Percentiles rank a stretch among this genome's conserved stretches.
Conservation (phyloP, 495 filamentous ascomycete species). For the Astrothelium subdiscretum region DNA sequence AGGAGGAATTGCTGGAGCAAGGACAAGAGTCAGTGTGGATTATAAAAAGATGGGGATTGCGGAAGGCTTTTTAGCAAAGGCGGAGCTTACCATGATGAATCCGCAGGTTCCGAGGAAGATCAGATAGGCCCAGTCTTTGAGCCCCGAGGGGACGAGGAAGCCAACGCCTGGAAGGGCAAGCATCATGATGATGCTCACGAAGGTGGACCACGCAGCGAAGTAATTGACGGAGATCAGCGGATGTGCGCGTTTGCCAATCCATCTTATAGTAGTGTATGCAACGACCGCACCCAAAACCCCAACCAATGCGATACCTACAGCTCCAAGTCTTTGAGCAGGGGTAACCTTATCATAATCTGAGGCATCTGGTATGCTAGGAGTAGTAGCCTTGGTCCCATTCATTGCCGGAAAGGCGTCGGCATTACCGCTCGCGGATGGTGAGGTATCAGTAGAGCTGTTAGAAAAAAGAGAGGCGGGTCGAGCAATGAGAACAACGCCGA, state of each 20-base stretch:
- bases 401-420: conserved; percentile 26
- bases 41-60: background rate
- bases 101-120: conserved; percentile 60
- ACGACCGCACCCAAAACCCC: conserved; percentile 70
- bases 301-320: conserved; percentile 61
- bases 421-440: conserved; percentile 21
- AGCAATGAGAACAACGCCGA: conserved; percentile 78
- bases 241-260: conserved; percentile 76
- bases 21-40: background rate
- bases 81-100: conserved; percentile 51
- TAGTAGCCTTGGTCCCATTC: conserved; percentile 18
- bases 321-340: conserved; percentile 55
- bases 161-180: conserved; percentile 38
- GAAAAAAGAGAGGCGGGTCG: conserved; percentile 50
- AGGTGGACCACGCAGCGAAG: conserved; percentile 58
- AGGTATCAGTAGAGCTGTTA: conserved; percentile 5
- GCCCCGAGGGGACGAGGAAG: conserved; percentile 50
- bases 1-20: conserved; percentile 56
- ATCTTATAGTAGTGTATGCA: conserved; percentile 70
- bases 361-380: conserved; percentile 12
- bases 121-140: conserved; percentile 60
- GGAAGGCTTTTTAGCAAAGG: background rate
- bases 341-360: conserved; percentile 35
- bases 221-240: conserved; percentile 80
- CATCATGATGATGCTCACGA: conserved; percentile 53